Evolutionary conservation across 2,329 filamentous ascomycete species (phyloP).

Genomic region (Penicillium sp.): DNA sequence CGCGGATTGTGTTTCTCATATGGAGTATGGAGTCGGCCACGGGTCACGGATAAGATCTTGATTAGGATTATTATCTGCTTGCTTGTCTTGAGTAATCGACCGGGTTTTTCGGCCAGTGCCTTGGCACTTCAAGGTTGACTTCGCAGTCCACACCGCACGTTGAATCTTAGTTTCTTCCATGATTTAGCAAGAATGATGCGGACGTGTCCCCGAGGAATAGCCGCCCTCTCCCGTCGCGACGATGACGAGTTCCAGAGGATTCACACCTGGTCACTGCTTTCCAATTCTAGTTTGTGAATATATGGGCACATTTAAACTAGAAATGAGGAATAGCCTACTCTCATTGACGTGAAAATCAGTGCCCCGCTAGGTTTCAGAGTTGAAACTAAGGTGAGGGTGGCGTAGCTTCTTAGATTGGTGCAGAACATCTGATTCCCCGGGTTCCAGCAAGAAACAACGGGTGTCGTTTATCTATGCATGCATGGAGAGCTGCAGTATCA

Average conservation of each 20-base stretch:
- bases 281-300: not conserved
- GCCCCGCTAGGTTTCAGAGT: conserved; percentile 10
- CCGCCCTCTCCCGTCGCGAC: not conserved
- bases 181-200: not conserved
- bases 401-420: not conserved
- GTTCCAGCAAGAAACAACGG: not conserved
- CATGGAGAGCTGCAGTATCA: not conserved
- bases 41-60: too few relatives aligned
- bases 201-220: not conserved
- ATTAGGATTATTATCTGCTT: not conserved
- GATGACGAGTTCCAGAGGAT: not conserved
- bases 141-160: not conserved
- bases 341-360: not conserved
- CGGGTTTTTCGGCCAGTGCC: not conserved
- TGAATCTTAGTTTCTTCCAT: not conserved
- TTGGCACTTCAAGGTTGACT: not conserved
- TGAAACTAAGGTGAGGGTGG: not conserved
- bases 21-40: not conserved
- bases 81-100: not conserved
- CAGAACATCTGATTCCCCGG: not conserved
- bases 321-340: not conserved
- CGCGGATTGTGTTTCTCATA: not conserved
- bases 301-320: not conserved
- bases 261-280: not conserved
- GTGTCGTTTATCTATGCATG: not conserved